Base-by-base conservation (phyloP, 495 filamentous ascomycete genomes). In the Lindgomyces ingoldianus region DNA sequence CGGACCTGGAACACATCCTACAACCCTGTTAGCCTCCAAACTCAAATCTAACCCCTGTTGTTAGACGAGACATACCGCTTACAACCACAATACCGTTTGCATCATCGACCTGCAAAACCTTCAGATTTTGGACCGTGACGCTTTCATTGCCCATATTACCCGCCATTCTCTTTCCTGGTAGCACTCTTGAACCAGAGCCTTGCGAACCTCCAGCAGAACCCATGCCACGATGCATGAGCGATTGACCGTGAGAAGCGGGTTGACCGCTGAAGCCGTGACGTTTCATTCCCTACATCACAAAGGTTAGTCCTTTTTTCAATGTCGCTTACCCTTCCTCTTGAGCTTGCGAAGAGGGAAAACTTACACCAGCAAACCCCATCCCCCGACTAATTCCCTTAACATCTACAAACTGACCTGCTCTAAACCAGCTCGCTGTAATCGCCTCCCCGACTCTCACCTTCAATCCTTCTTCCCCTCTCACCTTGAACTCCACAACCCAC, bases 121-220 rank as follows among this genome's bases (percentile, higher is more conserved):
- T 90, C 66, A 96, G 76, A 74, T 95, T 95, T 81, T 97, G 92
- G 18, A 91, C 80, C 39, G 94, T 98, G 45, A 91, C 88, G 66
- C 85, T 84, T 74, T 93, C 81, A 59, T 87, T 87, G 24, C 94
- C 94, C 94, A 98, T 97, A 46, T 90, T 84, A 59, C 94, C 94
- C 21, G 94, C 85, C 94, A 98, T 98, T 76, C 90, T 91, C 86
- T 98, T 98, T 52, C 94, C 94, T 0, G 94, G 94, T 61, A 88
- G 84, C 44, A 98, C 94, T 69, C 94, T 81, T 45, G 90, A 94
- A 74, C 94, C 94, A 74, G 89, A 86, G 66, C 94, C 94, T 75
- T 98, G 94, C 70, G 87, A 87, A 39, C 87, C 90, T 66, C 94
- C 94, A 12, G 84, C 79, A 3, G 90, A 92, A 80, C 94, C 94